Conservation (phyloP, 2,329 filamentous ascomycete genomes). For the Penicillium sp. region DNA sequence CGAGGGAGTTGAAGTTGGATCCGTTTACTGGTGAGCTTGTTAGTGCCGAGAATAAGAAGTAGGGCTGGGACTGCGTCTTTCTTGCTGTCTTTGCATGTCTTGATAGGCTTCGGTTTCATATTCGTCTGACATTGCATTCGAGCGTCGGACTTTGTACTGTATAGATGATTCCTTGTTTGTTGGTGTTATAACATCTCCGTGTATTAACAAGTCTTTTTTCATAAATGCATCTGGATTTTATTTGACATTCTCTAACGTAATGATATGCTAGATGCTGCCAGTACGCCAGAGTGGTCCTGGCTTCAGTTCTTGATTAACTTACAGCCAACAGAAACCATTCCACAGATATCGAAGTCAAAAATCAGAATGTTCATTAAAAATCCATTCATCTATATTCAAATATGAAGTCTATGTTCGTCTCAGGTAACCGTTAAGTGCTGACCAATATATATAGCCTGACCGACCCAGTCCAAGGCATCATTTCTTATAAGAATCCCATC, state of each 20-base stretch:
- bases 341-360: not conserved
- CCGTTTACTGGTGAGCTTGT: conserved; percentile 22
- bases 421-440: too few species aligned
- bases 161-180: conserved; percentile 30
- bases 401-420: not conserved
- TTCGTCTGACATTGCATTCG: conserved; percentile 17
- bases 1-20: conserved; percentile 25
- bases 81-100: not conserved
- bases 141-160: conserved; percentile 33
- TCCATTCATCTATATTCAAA: not conserved
- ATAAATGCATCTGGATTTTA: conserved; percentile 2
- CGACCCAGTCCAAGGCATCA: not conserved
- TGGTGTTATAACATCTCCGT: conserved; percentile 21
- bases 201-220: conserved; percentile 28
- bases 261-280: not conserved
- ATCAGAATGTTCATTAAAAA: not conserved
- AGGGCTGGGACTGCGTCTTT: not conserved
- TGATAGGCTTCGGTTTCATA: conserved; percentile 8
- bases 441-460: not conserved
- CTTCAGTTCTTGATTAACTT: not conserved
- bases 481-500: not conserved
- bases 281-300: not conserved
- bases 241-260: not conserved
- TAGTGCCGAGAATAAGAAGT: conserved; percentile 13
- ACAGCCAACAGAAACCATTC: not conserved